These are phyloP conservation scores for Plantago ovata DNA, from an alignment of 257 asterid genomes.

Conservation along the genomic window DNA sequence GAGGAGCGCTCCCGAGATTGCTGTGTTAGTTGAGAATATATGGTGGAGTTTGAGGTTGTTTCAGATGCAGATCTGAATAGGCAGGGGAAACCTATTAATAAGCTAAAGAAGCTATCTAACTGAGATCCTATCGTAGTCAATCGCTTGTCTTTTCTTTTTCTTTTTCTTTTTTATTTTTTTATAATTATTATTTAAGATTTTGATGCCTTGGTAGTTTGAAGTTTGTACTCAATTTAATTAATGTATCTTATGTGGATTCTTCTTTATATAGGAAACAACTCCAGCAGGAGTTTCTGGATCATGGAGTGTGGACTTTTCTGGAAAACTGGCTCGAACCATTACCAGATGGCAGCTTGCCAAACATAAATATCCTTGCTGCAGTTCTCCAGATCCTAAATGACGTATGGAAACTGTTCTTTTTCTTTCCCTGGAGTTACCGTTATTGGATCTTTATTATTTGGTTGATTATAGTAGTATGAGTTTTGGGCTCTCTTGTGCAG, in stretches of 20 bases:
- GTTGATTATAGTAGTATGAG: slow-evolving; percentile 22
- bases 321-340: slow-evolving; percentile 96
- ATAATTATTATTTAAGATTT: too few relatives aligned
- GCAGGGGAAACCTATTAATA: slow-evolving; percentile 73
- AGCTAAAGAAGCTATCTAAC: slow-evolving; percentile 80
- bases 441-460: slow-evolving; percentile 16
- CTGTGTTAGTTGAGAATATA: slow-evolving; percentile 77
- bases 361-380: slow-evolving; percentile 84
- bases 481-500: slow-evolving; percentile 44
- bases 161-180: too few relatives aligned
- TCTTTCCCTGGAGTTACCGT: neutral
- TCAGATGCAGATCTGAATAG: slow-evolving; percentile 93
- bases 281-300: slow-evolving; percentile 93
- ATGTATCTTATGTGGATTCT: slow-evolving; percentile 20
- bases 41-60: slow-evolving; percentile 93
- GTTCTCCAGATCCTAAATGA: slow-evolving; percentile 75
- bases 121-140: slow-evolving; percentile 86
- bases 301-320: slow-evolving; percentile 76
- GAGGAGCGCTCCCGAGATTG: slow-evolving; percentile 91
- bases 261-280: slow-evolving; percentile 71
- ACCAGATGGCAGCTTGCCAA: slow-evolving; percentile 97
- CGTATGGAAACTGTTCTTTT: slow-evolving; percentile 32
- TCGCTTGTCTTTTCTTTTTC: slow-evolving; percentile 15
- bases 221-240: neutral
- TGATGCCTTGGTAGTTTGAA: neutral